phyloP scores from a whole-genome alignment of 257 asterid species.

The Solanum lycopersicoides region DNA sequence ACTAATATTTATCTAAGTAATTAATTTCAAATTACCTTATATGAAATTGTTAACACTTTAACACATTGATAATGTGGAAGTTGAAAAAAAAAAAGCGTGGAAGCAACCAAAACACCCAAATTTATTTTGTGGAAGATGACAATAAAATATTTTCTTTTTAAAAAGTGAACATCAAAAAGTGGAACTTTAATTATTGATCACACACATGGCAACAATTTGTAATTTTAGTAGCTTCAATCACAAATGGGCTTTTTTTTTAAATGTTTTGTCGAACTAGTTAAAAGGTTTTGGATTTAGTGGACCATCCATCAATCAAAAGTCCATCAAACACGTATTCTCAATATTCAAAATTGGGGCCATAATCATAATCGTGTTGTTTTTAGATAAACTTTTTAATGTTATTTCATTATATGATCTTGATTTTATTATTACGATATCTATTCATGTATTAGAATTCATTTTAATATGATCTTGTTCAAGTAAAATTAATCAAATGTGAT shows the following conservation, averaged over 20 bases:
- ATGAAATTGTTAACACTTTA: no score
- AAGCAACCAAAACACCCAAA: background rate
- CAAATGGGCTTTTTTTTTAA: background rate
- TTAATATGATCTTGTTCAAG: background rate
- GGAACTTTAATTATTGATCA: background rate
- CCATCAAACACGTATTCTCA: background rate
- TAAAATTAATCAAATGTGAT: background rate
- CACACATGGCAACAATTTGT: background rate
- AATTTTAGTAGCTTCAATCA: background rate
- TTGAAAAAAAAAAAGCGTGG: background rate
- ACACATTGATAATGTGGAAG: background rate
- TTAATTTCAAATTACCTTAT: no score
- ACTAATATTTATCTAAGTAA: no score
- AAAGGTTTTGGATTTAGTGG: background rate
- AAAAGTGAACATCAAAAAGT: background rate
- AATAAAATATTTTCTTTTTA: background rate
- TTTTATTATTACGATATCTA: background rate
- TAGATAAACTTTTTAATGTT: no score
- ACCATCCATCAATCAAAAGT: background rate
- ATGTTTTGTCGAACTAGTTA: background rate
- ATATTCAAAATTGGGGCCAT: background rate
- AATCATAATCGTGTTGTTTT: background rate
- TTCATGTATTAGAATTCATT: background rate
- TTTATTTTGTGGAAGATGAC: background rate
- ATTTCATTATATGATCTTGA: background rate